Percentiles rank a stretch among this genome's conserved stretches.
Conservation (phyloP, 306 rosid genomes). For the Abrus pulchellus region DNA sequence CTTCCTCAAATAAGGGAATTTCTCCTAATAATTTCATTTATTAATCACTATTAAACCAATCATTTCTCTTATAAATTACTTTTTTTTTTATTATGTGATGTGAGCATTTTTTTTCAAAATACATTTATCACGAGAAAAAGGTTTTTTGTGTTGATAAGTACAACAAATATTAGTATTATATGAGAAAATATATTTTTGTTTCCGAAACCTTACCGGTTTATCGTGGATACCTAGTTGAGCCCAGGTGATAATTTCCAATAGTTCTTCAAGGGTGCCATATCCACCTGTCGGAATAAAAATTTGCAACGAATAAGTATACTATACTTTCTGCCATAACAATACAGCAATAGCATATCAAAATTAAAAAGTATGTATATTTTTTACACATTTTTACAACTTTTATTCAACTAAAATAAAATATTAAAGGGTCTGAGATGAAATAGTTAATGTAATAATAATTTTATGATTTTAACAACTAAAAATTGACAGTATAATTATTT, state of each 20-base stretch:
- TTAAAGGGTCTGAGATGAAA: too few species aligned
- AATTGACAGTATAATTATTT: too few species aligned
- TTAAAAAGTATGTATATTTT: background rate
- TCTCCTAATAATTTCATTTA: background rate
- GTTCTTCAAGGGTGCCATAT: conserved; percentile 92
- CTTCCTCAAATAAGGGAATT: conserved; percentile 17
- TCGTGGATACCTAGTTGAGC: conserved; percentile 95
- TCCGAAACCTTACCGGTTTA: conserved; percentile 70
- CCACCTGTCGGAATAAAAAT: conserved; percentile 65
- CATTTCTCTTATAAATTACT: background rate
- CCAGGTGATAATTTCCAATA: conserved; percentile 92
- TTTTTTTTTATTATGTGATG: background rate
- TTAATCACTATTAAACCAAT: background rate
- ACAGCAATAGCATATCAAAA: background rate
- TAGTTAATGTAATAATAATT: too few species aligned
- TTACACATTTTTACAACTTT: too few species aligned
- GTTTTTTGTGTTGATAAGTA: background rate
- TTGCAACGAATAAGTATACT: background rate
- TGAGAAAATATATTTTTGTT: too few species aligned
- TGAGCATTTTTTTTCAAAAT: background rate
- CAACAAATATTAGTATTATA: too few species aligned
- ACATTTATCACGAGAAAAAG: background rate
- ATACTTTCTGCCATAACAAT: background rate
- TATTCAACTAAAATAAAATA: too few species aligned
- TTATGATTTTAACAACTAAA: too few species aligned